Evolutionary conservation across 1,284 basidiomycete species (phyloP), one percentile per base, ranked within the genome.

Genomic region (Ceratobasidium sp.): DNA sequence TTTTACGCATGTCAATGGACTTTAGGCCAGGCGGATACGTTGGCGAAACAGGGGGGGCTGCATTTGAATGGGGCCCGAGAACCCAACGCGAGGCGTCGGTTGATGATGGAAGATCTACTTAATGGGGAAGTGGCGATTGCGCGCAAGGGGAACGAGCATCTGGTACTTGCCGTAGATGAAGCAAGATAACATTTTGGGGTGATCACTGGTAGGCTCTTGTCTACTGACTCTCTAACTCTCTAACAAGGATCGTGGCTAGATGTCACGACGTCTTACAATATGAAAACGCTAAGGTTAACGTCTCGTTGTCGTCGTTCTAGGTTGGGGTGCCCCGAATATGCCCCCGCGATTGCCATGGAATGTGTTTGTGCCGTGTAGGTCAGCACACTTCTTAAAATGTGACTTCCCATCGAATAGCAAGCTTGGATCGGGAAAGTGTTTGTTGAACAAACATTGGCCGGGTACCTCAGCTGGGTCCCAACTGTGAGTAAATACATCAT

Each of bases 21-120:
- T 61, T 29, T 6, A 69, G 68, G 27, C 19, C 68, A 71, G 22
- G 68, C 54, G 41, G 68, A 71, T 43, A 48, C 41, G 41, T 41
- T 71, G 31, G 68, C 68, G 56, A 71, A 71, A 43, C 68, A 71
- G 43, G 68, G 68, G 22, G 68, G 68, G n/a, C 43, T 71, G 7
- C 68, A 71, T 16, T 43, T 71, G 37, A 71, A 71, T 39, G 68
- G 68, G 43, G 29, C 39, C 19, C 49, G 51, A 24, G 68, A 71
- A 22, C 19, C 41, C 6, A 71, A 71, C 29, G 53, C 68, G n/a
- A 58, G 68, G 34, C 68, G 68, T 24, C n/a, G 41, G n/a, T 41
- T 71, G 19, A 41, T 16, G 22, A 19, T 8, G 46, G 56, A 49
- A 19, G 68, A 71, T 71, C 43, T 71, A 13, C n/a, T 71, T 27